Evolutionary conservation across 352 stramenopile genomes (phyloP).

Genomic region (Saprolegnia diclina): DNA sequence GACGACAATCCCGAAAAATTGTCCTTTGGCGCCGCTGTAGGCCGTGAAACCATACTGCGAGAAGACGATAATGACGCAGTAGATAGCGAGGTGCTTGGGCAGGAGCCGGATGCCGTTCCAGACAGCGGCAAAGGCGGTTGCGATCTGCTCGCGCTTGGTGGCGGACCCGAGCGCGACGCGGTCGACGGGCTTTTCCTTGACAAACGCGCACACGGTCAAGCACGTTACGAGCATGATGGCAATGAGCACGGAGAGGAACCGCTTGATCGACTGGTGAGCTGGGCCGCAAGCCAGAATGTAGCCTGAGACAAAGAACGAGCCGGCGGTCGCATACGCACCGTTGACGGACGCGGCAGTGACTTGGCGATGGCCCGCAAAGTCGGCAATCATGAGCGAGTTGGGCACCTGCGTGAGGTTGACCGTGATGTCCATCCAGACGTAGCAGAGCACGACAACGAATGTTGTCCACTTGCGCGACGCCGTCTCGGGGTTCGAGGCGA

Average conservation of each 20-base stretch:
- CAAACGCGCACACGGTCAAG: slow-evolving; percentile 46
- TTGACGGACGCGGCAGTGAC: slow-evolving; percentile 55
- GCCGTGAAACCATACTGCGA: slow-evolving; percentile 51
- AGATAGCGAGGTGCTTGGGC: slow-evolving; percentile 36
- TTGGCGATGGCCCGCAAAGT: slow-evolving; percentile 64
- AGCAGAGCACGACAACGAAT: slow-evolving; percentile 58
- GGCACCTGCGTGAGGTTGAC: slow-evolving; percentile 72
- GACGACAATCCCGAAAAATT: slow-evolving; percentile 56
- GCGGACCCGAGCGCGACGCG: slow-evolving; percentile 38
- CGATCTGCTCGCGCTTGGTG: background rate
- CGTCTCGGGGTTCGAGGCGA: slow-evolving; percentile 12
- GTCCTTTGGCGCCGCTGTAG: slow-evolving; percentile 56
- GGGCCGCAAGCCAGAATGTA: slow-evolving; percentile 71
- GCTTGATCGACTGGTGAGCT: slow-evolving; percentile 53
- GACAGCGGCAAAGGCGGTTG: slow-evolving; percentile 39
- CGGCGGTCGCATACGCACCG: slow-evolving; percentile 57
- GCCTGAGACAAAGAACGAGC: slow-evolving; percentile 54
- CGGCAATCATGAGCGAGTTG: slow-evolving; percentile 58
- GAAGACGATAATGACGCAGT: slow-evolving; percentile 48
- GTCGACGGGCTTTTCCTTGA: slow-evolving; percentile 40
- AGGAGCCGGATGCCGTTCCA: slow-evolving; percentile 39
- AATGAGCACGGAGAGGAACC: slow-evolving; percentile 65
- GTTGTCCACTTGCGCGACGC: slow-evolving; percentile 45
- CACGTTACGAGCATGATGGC: slow-evolving; percentile 57
- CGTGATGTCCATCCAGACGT: slow-evolving; percentile 76